phyloP scores from a whole-genome alignment of 169 alveolate genomes.

The Plasmodium sp. region DNA sequence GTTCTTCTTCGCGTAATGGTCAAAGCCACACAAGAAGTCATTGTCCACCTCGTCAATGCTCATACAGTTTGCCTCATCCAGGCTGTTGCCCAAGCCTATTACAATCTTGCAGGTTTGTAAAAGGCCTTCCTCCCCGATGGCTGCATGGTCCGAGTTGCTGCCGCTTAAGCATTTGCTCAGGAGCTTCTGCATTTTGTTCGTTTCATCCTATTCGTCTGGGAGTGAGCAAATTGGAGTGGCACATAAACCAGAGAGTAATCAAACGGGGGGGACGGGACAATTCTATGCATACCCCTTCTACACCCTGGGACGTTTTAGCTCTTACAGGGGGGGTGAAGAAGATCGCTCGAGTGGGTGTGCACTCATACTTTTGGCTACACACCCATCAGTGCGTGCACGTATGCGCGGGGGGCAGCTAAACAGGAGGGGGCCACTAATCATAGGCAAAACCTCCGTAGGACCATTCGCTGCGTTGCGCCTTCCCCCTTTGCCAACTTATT shows the following conservation, averaged over 20 bases:
- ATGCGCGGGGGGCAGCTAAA: background rate
- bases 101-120: slow-evolving; percentile 19
- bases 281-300: background rate
- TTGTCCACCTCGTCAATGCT: background rate
- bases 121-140: slow-evolving; percentile 23
- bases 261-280: background rate
- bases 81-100: background rate
- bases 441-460: background rate
- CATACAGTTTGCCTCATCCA: slow-evolving; percentile 22
- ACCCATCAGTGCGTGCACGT: background rate
- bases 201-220: slow-evolving; percentile 1
- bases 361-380: background rate
- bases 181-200: slow-evolving; percentile 17
- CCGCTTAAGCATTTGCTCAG: slow-evolving; percentile 38
- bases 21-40: slow-evolving; percentile 40
- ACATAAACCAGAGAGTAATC: background rate
- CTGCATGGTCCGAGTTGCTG: background rate
- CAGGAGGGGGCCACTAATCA: background rate
- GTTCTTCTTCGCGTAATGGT: slow-evolving; percentile 37
- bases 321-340: background rate
- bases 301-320: background rate
- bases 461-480: background rate
- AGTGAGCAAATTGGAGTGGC: background rate
- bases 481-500: background rate
- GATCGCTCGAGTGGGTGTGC: background rate